Base-by-base conservation (phyloP, 495 filamentous ascomycete species). In the Platismatia glauca region DNA sequence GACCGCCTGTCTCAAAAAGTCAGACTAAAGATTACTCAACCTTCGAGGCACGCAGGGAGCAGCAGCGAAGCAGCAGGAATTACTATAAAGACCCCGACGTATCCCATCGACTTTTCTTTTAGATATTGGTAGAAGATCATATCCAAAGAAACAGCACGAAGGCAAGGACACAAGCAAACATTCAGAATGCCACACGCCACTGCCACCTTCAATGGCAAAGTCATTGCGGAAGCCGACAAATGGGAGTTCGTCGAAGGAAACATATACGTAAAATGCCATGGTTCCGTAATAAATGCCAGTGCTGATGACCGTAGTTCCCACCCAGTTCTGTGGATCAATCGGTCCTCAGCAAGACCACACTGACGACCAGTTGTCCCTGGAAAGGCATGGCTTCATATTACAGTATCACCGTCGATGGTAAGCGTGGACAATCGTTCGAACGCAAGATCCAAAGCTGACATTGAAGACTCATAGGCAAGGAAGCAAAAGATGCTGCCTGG, bases 361-460 rank as follows among this genome's bases (percentile, higher is more conserved):
- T 75, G 15, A 74, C 72, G 34, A 88, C 84, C 0, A 63, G 74
- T 55, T 90, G 87, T 69, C 75, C 78, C 2, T 89, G 86, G 86
- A 90, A 90, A 66, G 87, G 87, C n/a, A 71, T 78, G 39, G 83
- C 85, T 1, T 80, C 76, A 12, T 90, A 89, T 68, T 89, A 89
- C 71, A 82, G 77, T 18, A 72, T 90, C 60, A 77, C 77, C 20
- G 76, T 81, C 33, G 79, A 82, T 63, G 83, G 83, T 84, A 65
- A 35, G 74, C 65, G 41, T 15, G 41, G 27, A 38, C 20, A 20
- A 60, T 5, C 34, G 6, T 35, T 41, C 53, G 4, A 53, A 7
- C 5, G 31, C 16, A 22, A 34, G 44, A 31, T 38, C 1, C 22
- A 29, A 12, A 50, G 27, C 44, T 60, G 43, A 60, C n/a, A 11